phyloP scores from a whole-genome alignment of 352 stramenopile species.

The Phytophthora cryptogea region DNA sequence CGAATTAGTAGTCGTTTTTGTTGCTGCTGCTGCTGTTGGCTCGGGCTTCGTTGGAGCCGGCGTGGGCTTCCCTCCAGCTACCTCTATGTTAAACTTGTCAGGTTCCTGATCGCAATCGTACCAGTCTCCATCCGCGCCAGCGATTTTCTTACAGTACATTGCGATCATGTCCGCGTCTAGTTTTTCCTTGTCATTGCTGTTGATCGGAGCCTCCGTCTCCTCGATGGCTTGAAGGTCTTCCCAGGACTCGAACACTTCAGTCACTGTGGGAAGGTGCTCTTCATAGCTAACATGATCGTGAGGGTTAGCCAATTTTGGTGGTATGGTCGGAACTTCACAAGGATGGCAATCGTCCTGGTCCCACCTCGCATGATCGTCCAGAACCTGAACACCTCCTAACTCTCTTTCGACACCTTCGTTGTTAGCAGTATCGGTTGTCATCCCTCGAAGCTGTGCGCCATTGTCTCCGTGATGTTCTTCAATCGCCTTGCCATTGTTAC shows the following conservation, averaged over 20 bases:
- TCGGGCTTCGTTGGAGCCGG: neutral
- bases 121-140: neutral
- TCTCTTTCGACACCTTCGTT: neutral
- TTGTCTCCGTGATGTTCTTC: neutral
- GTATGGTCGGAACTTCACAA: conserved; percentile 23
- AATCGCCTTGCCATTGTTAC: neutral
- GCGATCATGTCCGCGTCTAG: neutral
- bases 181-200: neutral
- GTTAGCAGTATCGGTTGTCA: neutral
- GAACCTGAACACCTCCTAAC: neutral
- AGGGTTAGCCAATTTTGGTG: conserved; percentile 15
- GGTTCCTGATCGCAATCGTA: conserved; percentile 2
- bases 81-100: neutral
- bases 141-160: neutral
- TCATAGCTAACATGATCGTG: neutral
- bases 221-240: conserved; percentile 5
- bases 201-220: neutral
- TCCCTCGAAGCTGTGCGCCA: conserved; percentile 1
- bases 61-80: neutral
- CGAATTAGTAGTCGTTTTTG: neutral
- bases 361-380: conserved; percentile 18
- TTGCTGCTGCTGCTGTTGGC: neutral
- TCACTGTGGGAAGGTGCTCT: conserved; percentile 8
- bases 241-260: neutral
- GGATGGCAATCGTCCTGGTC: conserved; percentile 25